phyloP scores from a whole-genome alignment of 768 basidiomycete genomes.

The Boletus patriciae region DNA sequence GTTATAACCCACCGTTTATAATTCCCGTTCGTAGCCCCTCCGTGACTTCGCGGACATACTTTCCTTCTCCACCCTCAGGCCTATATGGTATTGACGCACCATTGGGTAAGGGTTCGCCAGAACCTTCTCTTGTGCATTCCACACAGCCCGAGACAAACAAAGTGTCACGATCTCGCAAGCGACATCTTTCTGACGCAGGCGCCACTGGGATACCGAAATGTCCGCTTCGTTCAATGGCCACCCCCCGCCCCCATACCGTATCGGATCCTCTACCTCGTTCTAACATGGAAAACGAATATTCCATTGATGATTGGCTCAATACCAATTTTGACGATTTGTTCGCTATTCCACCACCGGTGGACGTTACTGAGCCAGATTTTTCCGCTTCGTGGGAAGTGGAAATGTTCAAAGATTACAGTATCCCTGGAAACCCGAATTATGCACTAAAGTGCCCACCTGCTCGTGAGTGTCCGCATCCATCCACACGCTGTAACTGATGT shows the following conservation, averaged over 20 bases:
- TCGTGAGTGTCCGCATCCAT: conserved; percentile 4
- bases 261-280: conserved; percentile 34
- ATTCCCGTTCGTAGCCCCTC: neutral
- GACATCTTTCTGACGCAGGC: conserved; percentile 38
- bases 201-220: conserved; percentile 25
- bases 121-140: neutral
- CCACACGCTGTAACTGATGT: neutral
- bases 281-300: conserved; percentile 16
- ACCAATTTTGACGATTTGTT: conserved; percentile 27
- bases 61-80: conserved; percentile 19
- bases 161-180: conserved; percentile 29
- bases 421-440: conserved; percentile 2
- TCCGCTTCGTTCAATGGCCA: conserved; percentile 15
- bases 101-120: neutral
- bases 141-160: neutral
- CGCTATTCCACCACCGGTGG: conserved; percentile 28
- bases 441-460: neutral
- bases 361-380: conserved; percentile 26
- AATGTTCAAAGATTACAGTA: too few relatives aligned
- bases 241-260: conserved; percentile 26
- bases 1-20: rapidly evolving
- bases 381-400: conserved; percentile 34
- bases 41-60: neutral
- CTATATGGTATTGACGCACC: neutral
- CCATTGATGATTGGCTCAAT: conserved; percentile 40